These are phyloP conservation scores for Aspergillus sp. DNA, from an alignment of 2,329 filamentous ascomycete genomes.

Conservation along the genomic window DNA sequence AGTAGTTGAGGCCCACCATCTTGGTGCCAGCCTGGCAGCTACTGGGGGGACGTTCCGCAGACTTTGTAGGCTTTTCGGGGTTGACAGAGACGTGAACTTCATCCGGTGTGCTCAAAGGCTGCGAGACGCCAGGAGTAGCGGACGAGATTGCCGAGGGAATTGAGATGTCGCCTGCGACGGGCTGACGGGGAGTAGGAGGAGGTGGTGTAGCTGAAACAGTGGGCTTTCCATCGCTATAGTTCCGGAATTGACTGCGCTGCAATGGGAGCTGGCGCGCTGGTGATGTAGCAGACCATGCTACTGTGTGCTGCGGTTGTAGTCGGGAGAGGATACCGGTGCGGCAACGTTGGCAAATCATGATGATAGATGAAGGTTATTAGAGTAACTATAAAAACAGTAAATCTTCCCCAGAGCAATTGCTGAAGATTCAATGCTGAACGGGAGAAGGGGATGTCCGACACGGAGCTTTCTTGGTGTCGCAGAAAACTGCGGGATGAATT, in stretches of 20 bases:
- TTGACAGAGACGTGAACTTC: constrained; percentile 23
- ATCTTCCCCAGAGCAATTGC: no score
- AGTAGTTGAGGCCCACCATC: constrained; percentile 41
- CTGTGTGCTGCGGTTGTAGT: constrained; percentile 26
- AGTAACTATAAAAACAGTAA: background rate
- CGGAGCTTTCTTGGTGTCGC: constrained; percentile 4
- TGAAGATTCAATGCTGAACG: background rate
- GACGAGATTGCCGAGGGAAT: constrained; percentile 35
- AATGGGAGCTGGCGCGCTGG: constrained; percentile 24
- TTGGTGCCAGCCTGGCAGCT: constrained; percentile 36
- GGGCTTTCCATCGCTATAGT: constrained; percentile 28
- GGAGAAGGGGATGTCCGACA: background rate
- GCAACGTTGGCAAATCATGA: constrained; percentile 40
- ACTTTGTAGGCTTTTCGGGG: constrained; percentile 22
- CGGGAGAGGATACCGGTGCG: constrained; percentile 36
- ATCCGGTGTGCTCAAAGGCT: constrained; percentile 36
- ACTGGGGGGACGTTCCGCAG: constrained; percentile 28
- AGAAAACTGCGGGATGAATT: constrained; percentile 33
- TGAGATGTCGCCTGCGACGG: constrained; percentile 23
- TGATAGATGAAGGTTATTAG: constrained; percentile 2
- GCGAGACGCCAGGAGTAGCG: constrained; percentile 35
- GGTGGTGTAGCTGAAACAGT: constrained; percentile 23
- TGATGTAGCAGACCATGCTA: constrained; percentile 23
- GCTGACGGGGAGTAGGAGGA: constrained; percentile 28
- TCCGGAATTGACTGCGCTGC: constrained; percentile 25